Percentiles rank a stretch among this genome's conserved stretches.
These are phyloP conservation scores for Paxillus ammoniavirescens DNA, from an alignment of 768 basidiomycete genomes.

Conservation along the genomic window DNA sequence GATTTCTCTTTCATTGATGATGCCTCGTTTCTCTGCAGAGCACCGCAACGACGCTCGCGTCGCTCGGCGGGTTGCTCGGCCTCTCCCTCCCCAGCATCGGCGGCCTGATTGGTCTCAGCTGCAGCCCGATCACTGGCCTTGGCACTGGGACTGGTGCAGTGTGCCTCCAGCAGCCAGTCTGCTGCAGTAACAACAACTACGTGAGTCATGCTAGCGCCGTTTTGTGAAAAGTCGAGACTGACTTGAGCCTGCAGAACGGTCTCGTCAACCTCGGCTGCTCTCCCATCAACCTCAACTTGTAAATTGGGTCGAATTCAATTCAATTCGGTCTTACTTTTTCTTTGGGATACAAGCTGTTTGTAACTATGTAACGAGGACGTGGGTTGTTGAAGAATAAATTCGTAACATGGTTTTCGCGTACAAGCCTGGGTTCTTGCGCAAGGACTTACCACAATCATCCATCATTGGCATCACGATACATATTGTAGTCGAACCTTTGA, in stretches of 20 bases:
- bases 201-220: slow-evolving; percentile 7
- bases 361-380: too few species aligned
- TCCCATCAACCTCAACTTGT: slow-evolving; percentile 2
- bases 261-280: slow-evolving; percentile 4
- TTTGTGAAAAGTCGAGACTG: too few species aligned
- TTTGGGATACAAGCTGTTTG: too few species aligned
- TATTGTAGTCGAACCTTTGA: too few species aligned
- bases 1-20: neutral
- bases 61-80: slow-evolving; percentile 1
- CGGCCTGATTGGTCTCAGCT: slow-evolving; percentile 7
- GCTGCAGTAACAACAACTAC: slow-evolving; percentile 11
- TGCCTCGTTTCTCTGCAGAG: neutral
- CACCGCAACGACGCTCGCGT: neutral
- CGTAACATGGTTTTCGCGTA: too few species aligned
- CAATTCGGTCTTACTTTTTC: too few species aligned
- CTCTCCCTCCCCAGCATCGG: neutral
- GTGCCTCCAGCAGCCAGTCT: slow-evolving; percentile 17
- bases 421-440: too few species aligned
- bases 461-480: too few species aligned
- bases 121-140: slow-evolving; percentile 16
- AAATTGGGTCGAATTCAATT: neutral
- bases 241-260: neutral
- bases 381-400: too few species aligned
- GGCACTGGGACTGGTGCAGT: neutral
- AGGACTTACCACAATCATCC: too few species aligned